Evolutionary conservation across 2,329 filamentous ascomycete species (phyloP).

Genomic region (Oidium heveae): DNA sequence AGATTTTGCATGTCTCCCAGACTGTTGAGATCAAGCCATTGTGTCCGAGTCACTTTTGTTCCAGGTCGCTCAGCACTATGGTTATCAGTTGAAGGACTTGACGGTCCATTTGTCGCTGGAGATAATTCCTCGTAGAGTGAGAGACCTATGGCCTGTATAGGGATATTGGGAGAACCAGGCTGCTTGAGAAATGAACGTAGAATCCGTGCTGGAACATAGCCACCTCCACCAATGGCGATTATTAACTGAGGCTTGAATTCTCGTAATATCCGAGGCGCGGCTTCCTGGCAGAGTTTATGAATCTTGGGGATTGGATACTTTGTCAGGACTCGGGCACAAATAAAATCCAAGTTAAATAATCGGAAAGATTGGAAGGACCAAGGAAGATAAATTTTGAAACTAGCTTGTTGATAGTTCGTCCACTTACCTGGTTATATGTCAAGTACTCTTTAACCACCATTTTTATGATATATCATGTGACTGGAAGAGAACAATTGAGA

Average conservation of each 20-base stretch:
- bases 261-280: conserved; percentile 56
- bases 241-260: conserved; percentile 85
- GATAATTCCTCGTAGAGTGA: conserved; percentile 79
- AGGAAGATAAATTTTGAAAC: no score
- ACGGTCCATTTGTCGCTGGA: conserved; percentile 16
- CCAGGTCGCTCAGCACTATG: conserved; percentile 26
- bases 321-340: no score
- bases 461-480: no score
- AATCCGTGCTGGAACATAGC: conserved; percentile 91
- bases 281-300: conserved; percentile 85
- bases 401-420: no score
- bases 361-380: no score
- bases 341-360: no score
- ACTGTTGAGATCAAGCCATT: conserved; percentile 87
- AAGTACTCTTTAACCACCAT: no score
- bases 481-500: no score
- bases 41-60: conserved; percentile 87
- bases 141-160: conserved; percentile 95
- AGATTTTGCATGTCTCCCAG: conserved; percentile 2
- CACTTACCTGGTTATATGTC: no score
- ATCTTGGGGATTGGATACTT: conserved; percentile 31
- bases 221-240: conserved; percentile 93
- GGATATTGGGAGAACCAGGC: conserved; percentile 72
- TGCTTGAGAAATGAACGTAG: conserved; percentile 92
- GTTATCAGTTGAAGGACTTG: background rate